These are phyloP conservation scores for Pseudozyma hubeiensis DNA, from an alignment of 1,284 basidiomycete species.

Conservation along the genomic window DNA sequence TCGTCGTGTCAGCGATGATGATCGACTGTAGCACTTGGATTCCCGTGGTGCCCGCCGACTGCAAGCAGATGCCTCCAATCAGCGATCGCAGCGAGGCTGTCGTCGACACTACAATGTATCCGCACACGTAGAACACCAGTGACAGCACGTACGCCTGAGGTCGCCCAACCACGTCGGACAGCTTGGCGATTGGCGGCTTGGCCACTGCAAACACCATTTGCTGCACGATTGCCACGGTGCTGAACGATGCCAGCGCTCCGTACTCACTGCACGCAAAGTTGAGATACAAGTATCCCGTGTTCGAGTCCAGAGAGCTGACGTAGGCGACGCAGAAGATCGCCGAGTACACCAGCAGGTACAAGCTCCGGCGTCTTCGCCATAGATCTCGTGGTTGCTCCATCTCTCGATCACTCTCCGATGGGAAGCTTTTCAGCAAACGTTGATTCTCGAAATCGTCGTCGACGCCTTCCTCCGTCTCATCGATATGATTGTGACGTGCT, in stretches of 20 bases:
- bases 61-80: slow-evolving; percentile 73
- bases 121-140: slow-evolving; percentile 71
- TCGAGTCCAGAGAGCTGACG: slow-evolving; percentile 74
- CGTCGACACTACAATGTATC: slow-evolving; percentile 78
- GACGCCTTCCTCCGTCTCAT: slow-evolving; percentile 6
- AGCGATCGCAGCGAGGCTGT: slow-evolving; percentile 74
- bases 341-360: slow-evolving; percentile 55
- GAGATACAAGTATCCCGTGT: slow-evolving; percentile 72
- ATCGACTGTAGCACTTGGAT: slow-evolving; percentile 71
- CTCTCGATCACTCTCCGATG: slow-evolving; percentile 18
- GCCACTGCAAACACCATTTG: slow-evolving; percentile 74
- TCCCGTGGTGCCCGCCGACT: slow-evolving; percentile 69
- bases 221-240: slow-evolving; percentile 66
- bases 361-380: slow-evolving; percentile 33
- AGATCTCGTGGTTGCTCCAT: slow-evolving; percentile 23
- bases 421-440: slow-evolving; percentile 19
- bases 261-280: slow-evolving; percentile 67
- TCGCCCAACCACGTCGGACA: slow-evolving; percentile 76
- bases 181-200: slow-evolving; percentile 83
- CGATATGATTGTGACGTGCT: background rate
- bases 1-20: slow-evolving; percentile 79
- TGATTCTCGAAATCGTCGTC: slow-evolving; percentile 24
- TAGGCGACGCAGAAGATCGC: slow-evolving; percentile 76
- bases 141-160: slow-evolving; percentile 75
- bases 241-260: slow-evolving; percentile 69